Percentiles rank a stretch among this genome's conserved stretches.
Evolutionary conservation across 2,329 filamentous ascomycete genomes (phyloP).

Genomic region (Hortaea sp.): DNA sequence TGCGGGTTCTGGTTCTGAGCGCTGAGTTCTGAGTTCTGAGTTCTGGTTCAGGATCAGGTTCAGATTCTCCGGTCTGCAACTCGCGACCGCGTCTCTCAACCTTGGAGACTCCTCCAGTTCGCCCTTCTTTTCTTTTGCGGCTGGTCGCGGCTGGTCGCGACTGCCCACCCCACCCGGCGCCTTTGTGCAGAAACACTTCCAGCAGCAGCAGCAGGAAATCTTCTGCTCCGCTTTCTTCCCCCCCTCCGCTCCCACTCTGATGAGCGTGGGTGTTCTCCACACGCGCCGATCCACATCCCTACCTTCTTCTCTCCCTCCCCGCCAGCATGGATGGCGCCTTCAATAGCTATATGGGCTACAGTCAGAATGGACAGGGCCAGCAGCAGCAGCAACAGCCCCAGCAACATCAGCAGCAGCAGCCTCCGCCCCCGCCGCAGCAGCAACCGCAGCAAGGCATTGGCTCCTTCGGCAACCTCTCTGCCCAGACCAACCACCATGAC

Average conservation of each 20-base stretch:
- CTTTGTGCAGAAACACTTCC: too few relatives aligned
- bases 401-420: slow-evolving; percentile 14
- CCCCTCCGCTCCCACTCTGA: slow-evolving; percentile 4
- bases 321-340: slow-evolving; percentile 8
- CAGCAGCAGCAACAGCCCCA: slow-evolving; percentile 9
- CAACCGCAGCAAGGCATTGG: slow-evolving; percentile 10
- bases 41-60: too few relatives aligned
- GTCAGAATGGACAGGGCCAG: slow-evolving; percentile 3
- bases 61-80: too few relatives aligned
- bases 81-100: too few relatives aligned
- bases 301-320: neutral
- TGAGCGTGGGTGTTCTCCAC: slow-evolving; percentile 8
- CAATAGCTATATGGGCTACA: slow-evolving; percentile 6
- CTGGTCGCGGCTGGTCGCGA: too few relatives aligned
- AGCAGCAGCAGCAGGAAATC: neutral
- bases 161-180: too few relatives aligned
- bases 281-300: slow-evolving; percentile 6
- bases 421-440: slow-evolving; percentile 4
- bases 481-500: slow-evolving; percentile 14
- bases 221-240: neutral
- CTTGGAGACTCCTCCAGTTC: too few relatives aligned
- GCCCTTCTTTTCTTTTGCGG: too few relatives aligned
- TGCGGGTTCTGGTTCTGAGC: too few relatives aligned
- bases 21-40: too few relatives aligned
- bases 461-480: slow-evolving; percentile 17